phyloP scores from a whole-genome alignment of 2,329 filamentous ascomycete species.

The Botryotinia calthae region DNA sequence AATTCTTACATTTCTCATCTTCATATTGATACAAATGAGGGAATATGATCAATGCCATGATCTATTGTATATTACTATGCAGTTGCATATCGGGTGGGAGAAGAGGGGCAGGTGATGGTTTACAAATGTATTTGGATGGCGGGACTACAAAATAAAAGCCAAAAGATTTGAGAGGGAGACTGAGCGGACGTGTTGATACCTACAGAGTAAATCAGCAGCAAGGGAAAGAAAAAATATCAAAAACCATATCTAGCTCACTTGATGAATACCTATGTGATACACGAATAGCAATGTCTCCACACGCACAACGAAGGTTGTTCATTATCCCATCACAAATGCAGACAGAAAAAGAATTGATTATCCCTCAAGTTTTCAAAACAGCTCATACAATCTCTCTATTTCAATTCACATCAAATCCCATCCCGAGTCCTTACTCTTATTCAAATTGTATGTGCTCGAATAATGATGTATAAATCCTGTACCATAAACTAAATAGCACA shows the following conservation, averaged over 20 bases:
- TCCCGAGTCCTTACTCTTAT: too few relatives aligned
- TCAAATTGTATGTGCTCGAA: background rate
- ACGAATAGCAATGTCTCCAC: background rate
- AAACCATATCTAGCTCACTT: background rate
- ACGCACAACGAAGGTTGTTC: background rate
- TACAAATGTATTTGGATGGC: background rate
- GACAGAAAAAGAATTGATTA: background rate
- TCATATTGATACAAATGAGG: background rate
- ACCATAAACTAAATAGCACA: too few relatives aligned
- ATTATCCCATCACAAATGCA: background rate
- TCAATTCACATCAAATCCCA: background rate
- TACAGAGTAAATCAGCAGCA: constrained; percentile 35
- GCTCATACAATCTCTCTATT: background rate
- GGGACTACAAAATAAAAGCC: background rate
- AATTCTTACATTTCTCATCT: background rate
- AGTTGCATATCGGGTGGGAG: constrained; percentile 20
- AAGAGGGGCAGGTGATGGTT: background rate
- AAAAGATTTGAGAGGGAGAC: constrained; percentile 8
- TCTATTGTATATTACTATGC: constrained; percentile 30
- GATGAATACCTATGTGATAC: background rate
- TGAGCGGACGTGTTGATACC: constrained; percentile 33
- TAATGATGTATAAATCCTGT: background rate
- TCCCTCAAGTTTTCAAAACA: background rate
- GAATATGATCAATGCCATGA: constrained; percentile 13
- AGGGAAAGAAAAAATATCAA: constrained; percentile 5